Conservation (phyloP, 108 stramenopile species). For the Pseudonitzschia delicatissima region DNA sequence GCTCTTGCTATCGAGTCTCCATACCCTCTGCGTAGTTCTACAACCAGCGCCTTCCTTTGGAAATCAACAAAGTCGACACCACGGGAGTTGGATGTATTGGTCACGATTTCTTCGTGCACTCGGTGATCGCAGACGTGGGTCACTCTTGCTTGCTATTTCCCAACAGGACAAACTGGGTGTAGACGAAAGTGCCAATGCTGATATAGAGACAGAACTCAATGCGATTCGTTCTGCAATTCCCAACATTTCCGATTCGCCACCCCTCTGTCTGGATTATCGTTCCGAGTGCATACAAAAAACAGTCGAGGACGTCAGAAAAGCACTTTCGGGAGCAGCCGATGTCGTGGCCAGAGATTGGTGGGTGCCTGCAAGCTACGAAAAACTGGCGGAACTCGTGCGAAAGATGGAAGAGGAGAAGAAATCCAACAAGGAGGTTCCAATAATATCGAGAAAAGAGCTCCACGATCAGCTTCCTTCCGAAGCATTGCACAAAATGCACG, state of each 20-base stretch:
- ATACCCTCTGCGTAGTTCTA: neutral
- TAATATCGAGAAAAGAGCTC: neutral
- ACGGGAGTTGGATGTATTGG: neutral
- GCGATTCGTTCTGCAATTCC: neutral
- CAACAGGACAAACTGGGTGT: neutral
- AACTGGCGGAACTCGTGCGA: neutral
- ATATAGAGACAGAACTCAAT: neutral
- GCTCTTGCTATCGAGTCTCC: neutral
- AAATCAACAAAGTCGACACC: neutral
- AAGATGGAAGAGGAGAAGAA: neutral
- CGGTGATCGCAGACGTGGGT: neutral
- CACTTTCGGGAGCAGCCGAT: neutral
- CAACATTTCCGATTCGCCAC: neutral
- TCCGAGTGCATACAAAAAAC: neutral
- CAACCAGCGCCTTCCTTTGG: neutral
- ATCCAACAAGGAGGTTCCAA: neutral
- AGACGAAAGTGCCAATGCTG: neutral
- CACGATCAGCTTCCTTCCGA: neutral
- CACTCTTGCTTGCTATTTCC: neutral
- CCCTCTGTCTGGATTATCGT: neutral
- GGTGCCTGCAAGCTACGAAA: neutral
- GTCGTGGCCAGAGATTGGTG: neutral
- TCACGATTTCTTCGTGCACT: neutral
- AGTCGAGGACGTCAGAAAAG: neutral
- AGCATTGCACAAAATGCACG: neutral